phyloP scores from a whole-genome alignment of 1,139 yeast genomes.

The Suzukiozyma palmioleophila region DNA sequence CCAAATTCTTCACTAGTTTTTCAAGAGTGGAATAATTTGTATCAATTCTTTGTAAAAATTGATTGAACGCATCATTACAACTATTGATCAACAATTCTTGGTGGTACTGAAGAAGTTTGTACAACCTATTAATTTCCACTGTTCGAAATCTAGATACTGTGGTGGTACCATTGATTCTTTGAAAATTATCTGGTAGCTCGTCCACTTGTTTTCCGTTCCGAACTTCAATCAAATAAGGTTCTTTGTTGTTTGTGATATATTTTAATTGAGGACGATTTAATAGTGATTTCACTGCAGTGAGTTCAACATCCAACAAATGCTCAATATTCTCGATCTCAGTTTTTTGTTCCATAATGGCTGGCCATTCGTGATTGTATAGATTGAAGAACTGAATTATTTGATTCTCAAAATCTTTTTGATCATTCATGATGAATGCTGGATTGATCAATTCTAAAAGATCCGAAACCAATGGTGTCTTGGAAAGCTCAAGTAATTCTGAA shows the following conservation, averaged over 20 bases:
- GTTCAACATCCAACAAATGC: slow-evolving; percentile 44
- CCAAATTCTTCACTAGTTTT: slow-evolving; percentile 46
- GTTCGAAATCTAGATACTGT: slow-evolving; percentile 70
- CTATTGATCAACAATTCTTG: slow-evolving; percentile 53
- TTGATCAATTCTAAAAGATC: slow-evolving; percentile 52
- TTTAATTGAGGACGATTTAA: slow-evolving; percentile 57
- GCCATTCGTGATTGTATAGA: slow-evolving; percentile 34
- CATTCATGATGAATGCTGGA: slow-evolving; percentile 51
- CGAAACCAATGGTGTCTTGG: slow-evolving; percentile 18
- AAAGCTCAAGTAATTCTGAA: slow-evolving; percentile 14
- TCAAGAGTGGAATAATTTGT: slow-evolving; percentile 49
- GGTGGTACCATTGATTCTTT: slow-evolving; percentile 68
- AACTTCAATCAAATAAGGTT: slow-evolving; percentile 72
- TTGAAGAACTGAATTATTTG: slow-evolving; percentile 56
- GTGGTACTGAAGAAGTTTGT: slow-evolving; percentile 55
- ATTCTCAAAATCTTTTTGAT: slow-evolving; percentile 34
- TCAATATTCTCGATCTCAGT: slow-evolving; percentile 44
- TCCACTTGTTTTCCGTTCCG: slow-evolving; percentile 51
- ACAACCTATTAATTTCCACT: slow-evolving; percentile 48
- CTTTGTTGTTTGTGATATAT: slow-evolving; percentile 55
- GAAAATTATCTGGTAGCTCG: slow-evolving; percentile 68
- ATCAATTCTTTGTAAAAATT: slow-evolving; percentile 46
- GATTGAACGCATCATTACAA: slow-evolving; percentile 53
- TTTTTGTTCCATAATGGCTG: slow-evolving; percentile 34
- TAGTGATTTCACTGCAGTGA: slow-evolving; percentile 37